These are phyloP conservation scores for Pseudogymnoascus sp. DNA, from an alignment of 2,329 filamentous ascomycete species.

Conservation along the genomic window DNA sequence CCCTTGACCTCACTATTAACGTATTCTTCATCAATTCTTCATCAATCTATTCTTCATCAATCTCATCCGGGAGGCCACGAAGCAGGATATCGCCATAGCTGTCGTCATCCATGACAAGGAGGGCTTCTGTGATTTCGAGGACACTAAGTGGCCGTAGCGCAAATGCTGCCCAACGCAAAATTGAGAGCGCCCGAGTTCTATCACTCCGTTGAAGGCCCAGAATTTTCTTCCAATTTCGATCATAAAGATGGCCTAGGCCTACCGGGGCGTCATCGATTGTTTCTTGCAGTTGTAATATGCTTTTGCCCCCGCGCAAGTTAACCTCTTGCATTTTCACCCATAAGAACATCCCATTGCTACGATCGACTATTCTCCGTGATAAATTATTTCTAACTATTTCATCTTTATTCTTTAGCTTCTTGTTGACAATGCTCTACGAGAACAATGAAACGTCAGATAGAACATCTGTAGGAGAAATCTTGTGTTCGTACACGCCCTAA, in stretches of 20 bases:
- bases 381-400: background rate
- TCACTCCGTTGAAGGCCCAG: constrained; percentile 8
- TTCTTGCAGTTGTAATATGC: background rate
- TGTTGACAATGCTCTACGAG: background rate
- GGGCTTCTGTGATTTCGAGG: constrained; percentile 17
- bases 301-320: background rate
- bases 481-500: background rate
- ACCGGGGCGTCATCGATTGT: background rate
- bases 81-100: constrained; percentile 14
- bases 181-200: constrained; percentile 12
- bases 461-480: background rate
- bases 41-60: constrained; percentile 29
- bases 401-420: background rate
- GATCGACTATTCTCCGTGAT: background rate
- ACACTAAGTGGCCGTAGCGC: constrained; percentile 17
- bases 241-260: background rate
- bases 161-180: constrained; percentile 19
- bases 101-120: constrained; percentile 13
- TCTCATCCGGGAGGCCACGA: constrained; percentile 22
- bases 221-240: constrained; percentile 11
- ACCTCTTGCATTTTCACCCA: background rate
- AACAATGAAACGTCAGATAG: background rate
- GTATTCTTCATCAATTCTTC: constrained; percentile 27
- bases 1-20: constrained; percentile 24
- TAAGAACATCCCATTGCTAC: background rate